Evolutionary conservation across 2,329 filamentous ascomycete genomes (phyloP), one percentile per base, ranked within the genome.

Genomic region (Colletotrichum neosansevieriae): DNA sequence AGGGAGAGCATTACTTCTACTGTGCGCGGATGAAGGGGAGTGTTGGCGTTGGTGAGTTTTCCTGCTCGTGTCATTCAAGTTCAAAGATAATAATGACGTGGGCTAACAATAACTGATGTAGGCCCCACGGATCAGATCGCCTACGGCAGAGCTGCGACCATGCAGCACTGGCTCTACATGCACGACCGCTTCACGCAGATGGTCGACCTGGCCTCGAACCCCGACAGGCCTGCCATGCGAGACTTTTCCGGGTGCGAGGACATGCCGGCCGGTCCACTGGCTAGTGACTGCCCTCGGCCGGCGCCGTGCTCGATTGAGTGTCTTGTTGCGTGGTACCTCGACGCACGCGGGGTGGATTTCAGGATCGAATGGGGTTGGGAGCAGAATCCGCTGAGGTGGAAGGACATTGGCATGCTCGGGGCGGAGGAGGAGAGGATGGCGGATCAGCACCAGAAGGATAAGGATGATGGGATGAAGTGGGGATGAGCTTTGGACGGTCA

Each of bases 231-330:
- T 32, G 69, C 69, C 29, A 12, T 54, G 36, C 67, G 61, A 6
- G 62, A 71, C 67, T 71, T 67, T 21, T 67, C 62, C 19, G 70
- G 70, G 7, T 71, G 70, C 40, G 70, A 69, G 54, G 69, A 45
- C 7, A 21, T 71, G 44, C 70, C 70, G 17, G 47, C 40, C 6
- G 58, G 70, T 1, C 69, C 69, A 6, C 38, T 58, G 36, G 50
- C 69, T 4, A 61, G 53, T 13, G 70, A 71, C 58, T 71, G 70
- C 19, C 49, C 61, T 11, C 53, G 32, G 4, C 58, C 64, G 38
- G 64, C 58, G 47, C 68, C 68, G 32, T 71, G 70, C 61, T 65
- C 70, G 12, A 71, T 71, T 19, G 70, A 71, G 49, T 71, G 70
- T 29, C 19, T 71, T 0, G 60, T 71, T 1, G 64, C 69, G 7